Evolutionary conservation across 257 asterid species (phyloP).

Genomic region (Gardenia jasminoides): DNA sequence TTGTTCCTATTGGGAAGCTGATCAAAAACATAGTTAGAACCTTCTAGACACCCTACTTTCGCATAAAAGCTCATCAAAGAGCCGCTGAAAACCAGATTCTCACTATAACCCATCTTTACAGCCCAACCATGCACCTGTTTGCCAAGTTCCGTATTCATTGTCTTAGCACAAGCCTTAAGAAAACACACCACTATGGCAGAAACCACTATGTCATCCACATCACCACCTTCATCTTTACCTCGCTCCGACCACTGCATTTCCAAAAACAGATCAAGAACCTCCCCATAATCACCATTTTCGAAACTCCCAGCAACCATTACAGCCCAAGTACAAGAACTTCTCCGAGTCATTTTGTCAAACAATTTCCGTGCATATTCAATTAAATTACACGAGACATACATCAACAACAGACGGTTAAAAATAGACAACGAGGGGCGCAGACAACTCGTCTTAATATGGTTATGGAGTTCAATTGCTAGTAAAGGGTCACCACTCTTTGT

Average conservation of each 20-base stretch:
- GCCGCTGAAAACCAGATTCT: constrained; percentile 43
- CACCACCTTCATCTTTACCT: constrained; percentile 23
- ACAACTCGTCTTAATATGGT: constrained; percentile 42
- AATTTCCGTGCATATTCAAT: constrained; percentile 42
- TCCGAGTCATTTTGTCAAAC: constrained; percentile 59
- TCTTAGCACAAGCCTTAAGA: constrained; percentile 52
- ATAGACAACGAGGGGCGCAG: constrained; percentile 30
- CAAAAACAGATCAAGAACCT: constrained; percentile 41
- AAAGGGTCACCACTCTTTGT: constrained; percentile 42
- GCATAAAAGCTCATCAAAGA: constrained; percentile 72
- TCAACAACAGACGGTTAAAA: constrained; percentile 47
- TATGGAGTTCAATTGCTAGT: constrained; percentile 46
- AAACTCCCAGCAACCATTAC: constrained; percentile 54
- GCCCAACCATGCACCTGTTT: constrained; percentile 70
- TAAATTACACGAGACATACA: constrained; percentile 44
- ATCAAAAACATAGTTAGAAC: constrained; percentile 48
- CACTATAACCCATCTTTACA: constrained; percentile 51
- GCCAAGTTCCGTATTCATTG: constrained; percentile 52
- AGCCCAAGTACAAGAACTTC: constrained; percentile 67
- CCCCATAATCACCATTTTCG: constrained; percentile 40
- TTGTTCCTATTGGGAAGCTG: constrained; percentile 37
- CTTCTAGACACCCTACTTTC: constrained; percentile 38
- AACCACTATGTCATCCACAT: constrained; percentile 32
- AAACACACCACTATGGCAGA: constrained; percentile 59
- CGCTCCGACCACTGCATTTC: constrained; percentile 37